Percentiles rank a stretch among this genome's conserved stretches.
These are phyloP conservation scores for Phyllosticta paracitricarpa DNA, from an alignment of 2,329 filamentous ascomycete species.

Conservation along the genomic window DNA sequence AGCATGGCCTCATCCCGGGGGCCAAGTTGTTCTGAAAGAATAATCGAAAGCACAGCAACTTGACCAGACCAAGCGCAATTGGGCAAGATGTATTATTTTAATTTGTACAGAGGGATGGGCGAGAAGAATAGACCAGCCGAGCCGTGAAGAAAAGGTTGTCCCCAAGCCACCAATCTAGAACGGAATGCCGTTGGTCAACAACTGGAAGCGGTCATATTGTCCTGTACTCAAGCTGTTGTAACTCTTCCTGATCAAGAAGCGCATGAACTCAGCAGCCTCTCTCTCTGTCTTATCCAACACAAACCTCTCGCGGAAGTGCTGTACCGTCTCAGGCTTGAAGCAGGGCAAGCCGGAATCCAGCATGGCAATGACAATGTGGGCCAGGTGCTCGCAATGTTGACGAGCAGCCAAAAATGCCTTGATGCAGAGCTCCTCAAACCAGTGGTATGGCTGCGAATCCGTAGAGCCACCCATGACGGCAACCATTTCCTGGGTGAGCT, in stretches of 20 bases:
- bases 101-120: neutral
- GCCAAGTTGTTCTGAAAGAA: neutral
- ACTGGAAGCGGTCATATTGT: constrained; percentile 95
- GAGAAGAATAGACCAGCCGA: neutral
- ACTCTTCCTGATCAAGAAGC: constrained; percentile 79
- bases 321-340: constrained; percentile 92
- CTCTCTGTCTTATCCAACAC: constrained; percentile 84
- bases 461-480: constrained; percentile 90
- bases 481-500: constrained; percentile 94
- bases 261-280: constrained; percentile 92
- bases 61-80: neutral
- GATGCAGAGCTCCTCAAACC: constrained; percentile 93
- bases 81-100: neutral
- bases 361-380: constrained; percentile 87
- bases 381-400: constrained; percentile 78
- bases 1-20: neutral
- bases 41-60: no score
- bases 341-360: constrained; percentile 91
- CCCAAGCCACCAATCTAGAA: constrained; percentile 45
- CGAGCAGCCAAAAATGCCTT: constrained; percentile 88
- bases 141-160: neutral
- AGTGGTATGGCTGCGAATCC: constrained; percentile 78
- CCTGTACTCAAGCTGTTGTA: constrained; percentile 85
- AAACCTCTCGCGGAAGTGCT: constrained; percentile 86
- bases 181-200: constrained; percentile 93